Conservation (phyloP, 805 yeast species). For the Teunomyces funiuensis region DNA sequence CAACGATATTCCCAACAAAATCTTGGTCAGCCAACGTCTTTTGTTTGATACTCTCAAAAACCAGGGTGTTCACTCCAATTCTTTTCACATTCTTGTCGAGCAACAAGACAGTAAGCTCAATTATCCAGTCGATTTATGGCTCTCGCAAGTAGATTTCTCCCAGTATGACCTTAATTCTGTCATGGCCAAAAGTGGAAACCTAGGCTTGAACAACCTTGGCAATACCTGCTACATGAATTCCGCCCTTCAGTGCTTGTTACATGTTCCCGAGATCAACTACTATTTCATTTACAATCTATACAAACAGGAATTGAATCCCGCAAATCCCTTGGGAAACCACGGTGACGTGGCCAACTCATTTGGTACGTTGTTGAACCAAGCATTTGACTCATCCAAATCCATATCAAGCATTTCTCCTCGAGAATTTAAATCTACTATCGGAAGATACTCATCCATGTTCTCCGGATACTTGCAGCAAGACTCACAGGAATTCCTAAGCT, state of each 20-base stretch:
- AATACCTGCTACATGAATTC: constrained; percentile 95
- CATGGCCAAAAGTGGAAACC: constrained; percentile 39
- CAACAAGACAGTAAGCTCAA: constrained; percentile 2
- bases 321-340: constrained; percentile 81
- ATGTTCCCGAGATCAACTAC: constrained; percentile 76
- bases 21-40: constrained; percentile 26
- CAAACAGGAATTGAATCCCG: constrained; percentile 63
- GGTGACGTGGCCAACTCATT: constrained; percentile 82
- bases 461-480: constrained; percentile 87
- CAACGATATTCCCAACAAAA: constrained; percentile 27
- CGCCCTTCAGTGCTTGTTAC: constrained; percentile 85
- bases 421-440: constrained; percentile 75
- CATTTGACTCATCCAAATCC: constrained; percentile 43
- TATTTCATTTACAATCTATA: constrained; percentile 68
- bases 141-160: constrained; percentile 10
- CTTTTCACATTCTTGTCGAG: constrained; percentile 9
- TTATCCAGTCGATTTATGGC: constrained; percentile 6
- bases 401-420: constrained; percentile 53
- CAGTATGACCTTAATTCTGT: constrained; percentile 14
- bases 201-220: constrained; percentile 73
- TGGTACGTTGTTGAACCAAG: constrained; percentile 61
- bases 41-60: constrained; percentile 23
- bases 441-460: constrained; percentile 75
- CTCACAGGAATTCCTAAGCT: constrained; percentile 89
- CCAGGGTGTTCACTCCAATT: constrained; percentile 22